Conservation (phyloP, 2,329 filamentous ascomycete species). For the Xylaria sp. region DNA sequence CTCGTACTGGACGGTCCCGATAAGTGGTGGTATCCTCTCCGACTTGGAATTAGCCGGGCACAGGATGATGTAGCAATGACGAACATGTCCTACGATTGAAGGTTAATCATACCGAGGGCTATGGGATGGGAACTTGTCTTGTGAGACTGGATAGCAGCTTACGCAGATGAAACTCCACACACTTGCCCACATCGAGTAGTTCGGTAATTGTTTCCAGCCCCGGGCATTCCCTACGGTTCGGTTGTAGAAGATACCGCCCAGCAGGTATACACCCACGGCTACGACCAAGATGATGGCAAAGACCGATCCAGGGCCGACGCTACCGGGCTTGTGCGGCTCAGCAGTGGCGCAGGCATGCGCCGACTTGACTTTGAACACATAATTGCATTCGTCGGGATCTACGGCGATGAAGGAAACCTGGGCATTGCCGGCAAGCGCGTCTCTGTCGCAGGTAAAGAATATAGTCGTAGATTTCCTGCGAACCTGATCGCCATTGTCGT, state of each 20-base stretch:
- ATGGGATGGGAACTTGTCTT: constrained; percentile 14
- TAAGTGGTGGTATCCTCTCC: constrained; percentile 75
- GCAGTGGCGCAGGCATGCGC: constrained; percentile 79
- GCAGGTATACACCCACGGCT: constrained; percentile 86
- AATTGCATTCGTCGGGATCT: constrained; percentile 90
- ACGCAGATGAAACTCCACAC: constrained; percentile 87
- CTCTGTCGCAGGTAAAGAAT: constrained; percentile 91
- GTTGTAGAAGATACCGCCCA: constrained; percentile 95
- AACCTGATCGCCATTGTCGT: constrained; percentile 44
- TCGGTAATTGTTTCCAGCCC: constrained; percentile 94
- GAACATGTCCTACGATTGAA: constrained; percentile 66
- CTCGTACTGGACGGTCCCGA: constrained; percentile 63
- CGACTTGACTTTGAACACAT: constrained; percentile 94
- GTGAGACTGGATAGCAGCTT: constrained; percentile 52
- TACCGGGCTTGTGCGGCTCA: constrained; percentile 77
- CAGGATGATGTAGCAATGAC: constrained; percentile 77
- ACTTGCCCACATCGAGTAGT: constrained; percentile 91
- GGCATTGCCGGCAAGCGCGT: constrained; percentile 75
- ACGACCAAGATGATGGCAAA: constrained; percentile 86
- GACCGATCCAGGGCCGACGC: constrained; percentile 76
- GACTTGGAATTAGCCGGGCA: constrained; percentile 70
- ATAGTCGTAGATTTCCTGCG: constrained; percentile 84
- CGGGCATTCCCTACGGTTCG: constrained; percentile 92
- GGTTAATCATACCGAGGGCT: constrained; percentile 36
- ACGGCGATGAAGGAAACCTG: constrained; percentile 83